Evolutionary conservation across 2,329 filamentous ascomycete genomes (phyloP), one percentile per base, ranked within the genome.

Genomic region (Colletotrichum sidae): DNA sequence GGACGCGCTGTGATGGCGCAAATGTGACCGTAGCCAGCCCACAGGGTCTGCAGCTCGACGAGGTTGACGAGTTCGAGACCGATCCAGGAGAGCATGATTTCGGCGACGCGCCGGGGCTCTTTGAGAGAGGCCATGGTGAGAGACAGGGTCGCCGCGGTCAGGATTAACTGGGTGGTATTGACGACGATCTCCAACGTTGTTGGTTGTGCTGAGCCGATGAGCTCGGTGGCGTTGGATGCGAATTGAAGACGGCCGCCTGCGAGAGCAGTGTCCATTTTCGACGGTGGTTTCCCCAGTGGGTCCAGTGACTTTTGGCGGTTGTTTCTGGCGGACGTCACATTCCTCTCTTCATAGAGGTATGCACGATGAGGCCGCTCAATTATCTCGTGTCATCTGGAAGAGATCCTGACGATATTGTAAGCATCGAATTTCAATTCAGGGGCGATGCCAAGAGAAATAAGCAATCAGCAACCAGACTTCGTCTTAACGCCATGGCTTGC

Each of bases 11-110:
- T 80, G 37, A 90, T 70, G 11, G 83, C 80, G 71, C 84, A 89
- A 57, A 90, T 87, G 45, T 87, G 77, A 2, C 83, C 83, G 65
- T 85, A 85, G 13, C 82, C 83, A 1, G 83, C 83, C 83, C 83
- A 85, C 1, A 85, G 73, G 0, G 79, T 77, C 62, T 85, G 82
- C 0, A 83, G 60, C 39, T 78, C 72, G 4, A 66, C 71, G 51
- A 75, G 76, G 0, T 78, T 79, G 9, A 80, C 71, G 8, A 84
- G 72, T 46, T 81, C 72, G 4, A 84, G 74, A 15, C 72, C 76
- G 2, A 78, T 70, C 71, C 78, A 77, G 1, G 77, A 75, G 25
- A 83, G 72, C 69, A 84, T 75, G 10, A 77, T 71, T 42, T 74
- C 69, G 10, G 80, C 81, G n/a, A 79, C 78, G 2, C 70, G 72